Base-by-base conservation (phyloP, 2,329 filamentous ascomycete species). In the Stagonosporopsis vannaccii region DNA sequence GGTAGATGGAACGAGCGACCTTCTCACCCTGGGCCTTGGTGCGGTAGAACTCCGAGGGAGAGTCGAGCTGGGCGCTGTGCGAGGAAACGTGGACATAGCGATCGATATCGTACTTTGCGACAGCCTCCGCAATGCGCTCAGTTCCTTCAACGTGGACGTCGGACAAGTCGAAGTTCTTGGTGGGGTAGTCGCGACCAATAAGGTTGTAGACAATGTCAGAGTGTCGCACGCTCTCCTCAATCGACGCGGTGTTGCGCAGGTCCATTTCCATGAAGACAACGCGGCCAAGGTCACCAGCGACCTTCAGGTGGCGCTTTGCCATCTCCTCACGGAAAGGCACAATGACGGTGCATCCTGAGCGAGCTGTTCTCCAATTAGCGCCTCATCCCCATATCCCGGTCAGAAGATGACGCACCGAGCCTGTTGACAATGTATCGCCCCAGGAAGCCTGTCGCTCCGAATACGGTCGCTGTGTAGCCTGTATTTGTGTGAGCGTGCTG, bases 131-230 rank as follows among this genome's bases (percentile, higher is more conserved):
- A 70, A 99, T 99, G 66, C 95, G 89, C 80, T 96, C 90, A 17
- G 90, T 89, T 60, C 94, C 92, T 76, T 97, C 92, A 35, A 98
- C 87, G 71, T 99, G 92, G 37, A 98, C 92, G 75, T 98, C 94
- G 69, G 91, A 89, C 59, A 97, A 84, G 53, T 89, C 87, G 79
- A 97, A 99, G 84, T 99, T 99, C 84, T 99, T 99, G 69, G 95
- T 99, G 63, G 94, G 91, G 77, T 98, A 98, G 77, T 94, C 90
- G 62, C 94, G 90, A 63, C 95, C 95, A 72, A 97, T 85, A 68
- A 99, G 83, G 80, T 99, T 99, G 84, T 96, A 97, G 63, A 99
- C 95, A 61, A 97, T 90, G 75, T 99, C 95, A 37, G 94, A 98
- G 78, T 99, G 95, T 70, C 95, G 87, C 49, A 99, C 93, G 71